Conservation (phyloP, 768 basidiomycete species). For the Russula brevipes region DNA sequence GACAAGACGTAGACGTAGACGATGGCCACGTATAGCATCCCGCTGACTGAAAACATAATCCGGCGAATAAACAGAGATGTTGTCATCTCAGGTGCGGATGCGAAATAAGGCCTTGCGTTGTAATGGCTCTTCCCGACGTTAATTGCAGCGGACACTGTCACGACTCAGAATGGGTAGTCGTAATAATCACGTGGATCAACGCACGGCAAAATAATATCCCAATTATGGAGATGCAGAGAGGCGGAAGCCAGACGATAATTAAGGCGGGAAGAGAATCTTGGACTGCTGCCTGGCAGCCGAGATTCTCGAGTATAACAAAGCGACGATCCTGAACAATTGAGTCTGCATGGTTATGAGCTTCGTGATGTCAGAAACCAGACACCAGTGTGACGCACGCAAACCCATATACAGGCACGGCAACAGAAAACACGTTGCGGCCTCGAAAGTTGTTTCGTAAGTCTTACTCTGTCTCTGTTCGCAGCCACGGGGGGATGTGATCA, state of each 20-base stretch:
- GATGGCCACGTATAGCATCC: constrained; percentile 19
- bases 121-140: constrained; percentile 18
- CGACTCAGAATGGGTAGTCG: not conserved
- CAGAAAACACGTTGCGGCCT: constrained; percentile 16
- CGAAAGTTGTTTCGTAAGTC: constrained; percentile 2
- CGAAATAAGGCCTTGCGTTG: constrained; percentile 14
- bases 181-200: not conserved
- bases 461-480: not conserved
- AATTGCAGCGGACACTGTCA: constrained; percentile 19
- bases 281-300: constrained; percentile 25
- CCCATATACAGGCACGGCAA: constrained; percentile 22
- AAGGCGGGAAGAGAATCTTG: constrained; percentile 21
- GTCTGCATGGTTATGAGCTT: constrained; percentile 12
- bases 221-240: constrained; percentile 19
- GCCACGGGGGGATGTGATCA: constrained; percentile 6
- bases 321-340: constrained; percentile 24
- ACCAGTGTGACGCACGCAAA: constrained; percentile 17
- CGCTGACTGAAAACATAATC: constrained; percentile 7
- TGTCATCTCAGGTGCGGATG: constrained; percentile 17
- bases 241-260: constrained; percentile 25
- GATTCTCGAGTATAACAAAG: constrained; percentile 20
- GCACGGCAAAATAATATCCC: constrained; percentile 21
- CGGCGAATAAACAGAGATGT: constrained; percentile 18
- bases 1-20: constrained; percentile 15
- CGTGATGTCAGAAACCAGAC: not conserved